Evolutionary conservation across 2,329 filamentous ascomycete species (phyloP), one percentile per base, ranked within the genome.

Genomic region (Paramyrothecium roridum): DNA sequence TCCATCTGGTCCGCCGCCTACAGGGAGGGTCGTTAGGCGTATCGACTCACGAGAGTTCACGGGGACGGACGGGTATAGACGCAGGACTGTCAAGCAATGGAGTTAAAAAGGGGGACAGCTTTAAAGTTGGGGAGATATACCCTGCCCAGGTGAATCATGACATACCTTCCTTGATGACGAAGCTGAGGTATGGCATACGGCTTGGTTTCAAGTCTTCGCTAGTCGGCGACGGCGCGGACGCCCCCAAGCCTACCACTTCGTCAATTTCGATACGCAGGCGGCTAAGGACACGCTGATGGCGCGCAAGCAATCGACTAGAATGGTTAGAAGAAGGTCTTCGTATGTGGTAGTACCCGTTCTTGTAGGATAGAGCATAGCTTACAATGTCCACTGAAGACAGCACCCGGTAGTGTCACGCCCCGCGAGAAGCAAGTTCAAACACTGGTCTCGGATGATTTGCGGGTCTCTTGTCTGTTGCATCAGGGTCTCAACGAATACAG

Each of bases 1-100:
- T 3, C 72, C 67, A 54, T 71, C 68, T 0, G 61, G 56, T 0
- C 73, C 73, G n/a, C 74, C 72, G 20, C 73, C 74, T 1, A 52
- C 45, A 0, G 74, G 73, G 1, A 76, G 61, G 1, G 66, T 65
- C 1, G 71, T 74, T 34, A 70, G 7, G 61, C 54, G n/a, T 1
- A 70, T 68, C 17, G 56, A 55, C 20, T n/a, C n/a, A n/a, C 71
- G 65, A 17, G 59, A 63, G 58, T 74, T 75, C 8, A 67, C 49
- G 2, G 72, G 71, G 1, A 73, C 65, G 2, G 65, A 57, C 1
- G 73, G 69, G 54, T 70, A 71, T 7, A 75, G 59, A 2, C 73
- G 69, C 4, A 74, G 62, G 16, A 57, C 61, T 57, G 37, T 13
- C 13, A 43, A 43, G 13, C 37, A 16, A 43, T 43, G 33, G 16